Base-by-base conservation (phyloP, 2,329 filamentous ascomycete species). In the Aspergillus calidoustus region DNA sequence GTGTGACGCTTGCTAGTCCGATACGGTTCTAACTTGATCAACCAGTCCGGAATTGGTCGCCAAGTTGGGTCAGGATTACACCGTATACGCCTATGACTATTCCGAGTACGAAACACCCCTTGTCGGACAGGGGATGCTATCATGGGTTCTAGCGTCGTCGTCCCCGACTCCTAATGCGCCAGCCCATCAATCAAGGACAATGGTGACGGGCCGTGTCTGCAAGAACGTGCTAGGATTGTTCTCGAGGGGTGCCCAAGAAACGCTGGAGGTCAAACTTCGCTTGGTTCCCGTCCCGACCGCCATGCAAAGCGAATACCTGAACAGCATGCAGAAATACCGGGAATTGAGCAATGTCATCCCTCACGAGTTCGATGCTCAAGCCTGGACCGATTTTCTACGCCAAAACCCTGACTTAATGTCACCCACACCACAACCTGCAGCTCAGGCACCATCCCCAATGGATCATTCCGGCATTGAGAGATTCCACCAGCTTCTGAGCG, bases 61-160 rank as follows among this genome's bases (percentile, higher is more conserved):
- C 73, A 82, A 90, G 82, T 74, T 89, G 63, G 84, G 90, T 79
- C 80, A 86, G 77, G 93, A 99, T 79, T 99, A 95, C 79, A 95
- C 93, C n/a, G 89, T 99, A 60, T 99, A 99, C 78, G 93, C 94
- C 31, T 92, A 92, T 80, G 95, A 99, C 77, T 98, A 94, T 77
- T 97, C 95, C 13, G 95, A 99, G 79, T 91, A 91, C 66, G 93
- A 97, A 73, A 92, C 89, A 19, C 95, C 96, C 57, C 84, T 98
- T 59, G 94, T 97, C 25, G 95, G 95, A 23, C 94, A 99, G 77
- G 95, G 96, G 57, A 92, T 98, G 88, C 83, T 99, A 22, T 98
- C 95, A 43, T 90, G 91, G 86, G 87, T 89, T 23, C 83, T 98
- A 50, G 84, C 86, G 54, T 82, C 83, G n/a, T 78, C 85, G 57